phyloP scores from a whole-genome alignment of 257 asterid genomes.

The Solanum corneliomulleri region DNA sequence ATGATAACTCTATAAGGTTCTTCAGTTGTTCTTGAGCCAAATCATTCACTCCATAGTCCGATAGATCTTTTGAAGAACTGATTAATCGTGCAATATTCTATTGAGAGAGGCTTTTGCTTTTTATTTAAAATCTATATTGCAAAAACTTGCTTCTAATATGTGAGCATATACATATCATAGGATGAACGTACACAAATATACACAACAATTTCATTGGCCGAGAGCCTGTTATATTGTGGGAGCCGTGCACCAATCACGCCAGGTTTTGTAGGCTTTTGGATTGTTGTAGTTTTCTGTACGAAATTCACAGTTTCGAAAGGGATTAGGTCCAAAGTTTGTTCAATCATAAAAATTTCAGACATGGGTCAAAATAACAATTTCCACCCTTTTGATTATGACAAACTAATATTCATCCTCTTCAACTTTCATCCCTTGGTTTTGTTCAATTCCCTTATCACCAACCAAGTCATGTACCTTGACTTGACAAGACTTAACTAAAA shows the following conservation, averaged over 20 bases:
- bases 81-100: too few species aligned
- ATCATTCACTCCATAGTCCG: too few species aligned
- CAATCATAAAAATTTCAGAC: too few species aligned
- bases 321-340: not conserved
- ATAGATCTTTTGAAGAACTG: too few species aligned
- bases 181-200: not conserved
- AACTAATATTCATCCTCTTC: not conserved
- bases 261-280: not conserved
- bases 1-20: too few species aligned
- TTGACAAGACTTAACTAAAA: too few species aligned
- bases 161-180: not conserved
- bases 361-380: not conserved
- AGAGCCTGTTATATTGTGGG: not conserved
- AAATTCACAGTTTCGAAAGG: not conserved
- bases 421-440: not conserved
- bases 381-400: not conserved
- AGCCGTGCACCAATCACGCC: not conserved
- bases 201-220: too few species aligned
- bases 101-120: too few species aligned
- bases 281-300: not conserved
- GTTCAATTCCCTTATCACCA: not conserved
- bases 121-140: too few species aligned
- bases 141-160: too few species aligned
- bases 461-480: not conserved
- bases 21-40: too few species aligned